Evolutionary conservation across 2,329 filamentous ascomycete species (phyloP).

Genomic region (Nannizziopsis arthrosporioides): DNA sequence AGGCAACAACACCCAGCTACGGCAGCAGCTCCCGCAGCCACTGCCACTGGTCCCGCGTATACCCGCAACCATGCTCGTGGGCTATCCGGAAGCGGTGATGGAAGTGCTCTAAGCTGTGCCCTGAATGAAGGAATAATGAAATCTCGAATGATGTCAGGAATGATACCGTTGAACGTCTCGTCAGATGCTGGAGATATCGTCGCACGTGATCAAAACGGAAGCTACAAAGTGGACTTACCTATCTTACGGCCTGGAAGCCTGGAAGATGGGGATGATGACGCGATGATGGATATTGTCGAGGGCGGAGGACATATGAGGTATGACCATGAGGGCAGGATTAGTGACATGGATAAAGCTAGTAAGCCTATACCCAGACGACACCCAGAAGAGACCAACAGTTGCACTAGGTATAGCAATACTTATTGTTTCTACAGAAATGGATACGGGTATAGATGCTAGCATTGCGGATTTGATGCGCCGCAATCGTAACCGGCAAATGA

Average conservation of each 20-base stretch:
- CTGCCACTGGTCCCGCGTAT: not conserved
- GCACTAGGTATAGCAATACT: not conserved
- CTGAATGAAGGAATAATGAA: constrained; percentile 5
- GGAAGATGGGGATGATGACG: constrained; percentile 26
- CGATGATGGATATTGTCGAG: constrained; percentile 31
- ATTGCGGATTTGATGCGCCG: constrained; percentile 33
- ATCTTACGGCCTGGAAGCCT: constrained; percentile 26
- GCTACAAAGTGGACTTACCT: constrained; percentile 38
- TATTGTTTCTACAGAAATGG: constrained; percentile 30
- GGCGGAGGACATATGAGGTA: constrained; percentile 47
- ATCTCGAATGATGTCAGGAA: constrained; percentile 4
- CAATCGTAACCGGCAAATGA: constrained; percentile 39
- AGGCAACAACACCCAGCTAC: constrained; percentile 2
- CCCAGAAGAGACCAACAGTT: not conserved
- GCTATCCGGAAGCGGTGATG: constrained; percentile 6
- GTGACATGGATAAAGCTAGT: constrained; percentile 32
- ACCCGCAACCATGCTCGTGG: constrained; percentile 1
- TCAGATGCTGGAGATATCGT: constrained; percentile 38
- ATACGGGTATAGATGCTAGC: constrained; percentile 36
- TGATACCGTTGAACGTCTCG: not conserved
- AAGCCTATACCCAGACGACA: constrained; percentile 16
- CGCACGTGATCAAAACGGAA: constrained; percentile 38
- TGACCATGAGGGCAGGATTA: constrained; percentile 18
- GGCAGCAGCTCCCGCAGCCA: not conserved
- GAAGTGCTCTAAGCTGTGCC: constrained; percentile 3